Base-by-base conservation (phyloP, 208 protist species). In the Trypanosoma conorhini region DNA sequence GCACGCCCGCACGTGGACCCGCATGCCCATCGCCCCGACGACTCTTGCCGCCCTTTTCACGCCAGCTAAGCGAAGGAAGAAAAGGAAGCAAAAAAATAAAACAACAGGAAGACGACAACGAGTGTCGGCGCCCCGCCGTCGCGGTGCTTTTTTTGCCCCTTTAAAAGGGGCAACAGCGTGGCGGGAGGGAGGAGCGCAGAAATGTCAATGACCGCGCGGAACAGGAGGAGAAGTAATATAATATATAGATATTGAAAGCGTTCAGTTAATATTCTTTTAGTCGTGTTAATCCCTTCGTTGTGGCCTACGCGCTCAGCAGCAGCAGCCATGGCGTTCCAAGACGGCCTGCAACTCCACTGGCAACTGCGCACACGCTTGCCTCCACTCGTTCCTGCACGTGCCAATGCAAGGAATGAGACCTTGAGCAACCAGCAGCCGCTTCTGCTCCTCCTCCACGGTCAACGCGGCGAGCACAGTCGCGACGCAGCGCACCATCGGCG, bases 381-480 rank as follows among this genome's bases (percentile, higher is more conserved):
- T 55, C 88, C 88, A 93, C 44, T 65, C 67, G 9, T 77, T n/a
- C 3, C 58, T 28, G 54, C 79, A 71, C 33, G 38, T 35, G 55
- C 63, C 67, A 19, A 66, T 60, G 54, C 91, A 89, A 9, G 62
- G 48, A 0, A 48, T 35, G 17, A 81, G 59, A 9, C 83, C 86
- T 24, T 74, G 50, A 52, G 70, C 44, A 40, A 82, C 77, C 4
- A 94, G 70, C 40, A 72, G 26, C 59, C 80, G 61, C 74, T 90
- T 92, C 67, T 79, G 79, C 12, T 76, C 72, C 22, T 76, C 79
- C 51, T 85, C 78, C 21, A 94, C 79, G 7, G 80, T 74, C 40
- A 40, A 74, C 0, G 86, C 77, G 33, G 70, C 76, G 5, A 94
- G 74, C 17, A 85, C 61, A 58, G 71, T 67, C 3, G 82, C 82